Base-by-base conservation (phyloP, 1,139 yeast species). In the Arxiozyma slooffiae region DNA sequence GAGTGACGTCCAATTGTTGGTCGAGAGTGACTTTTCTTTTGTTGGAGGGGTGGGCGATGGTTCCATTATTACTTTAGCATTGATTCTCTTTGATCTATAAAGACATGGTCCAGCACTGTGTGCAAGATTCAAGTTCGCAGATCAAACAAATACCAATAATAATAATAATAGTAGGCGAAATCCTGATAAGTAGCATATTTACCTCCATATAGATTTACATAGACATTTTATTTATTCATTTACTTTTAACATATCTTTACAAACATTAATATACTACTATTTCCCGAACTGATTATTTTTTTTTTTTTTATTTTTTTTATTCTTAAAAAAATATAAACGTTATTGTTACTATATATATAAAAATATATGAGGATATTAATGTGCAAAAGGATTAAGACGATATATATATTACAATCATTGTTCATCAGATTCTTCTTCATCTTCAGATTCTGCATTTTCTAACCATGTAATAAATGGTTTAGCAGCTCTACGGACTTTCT, bases 391-490 rank as follows among this genome's bases (percentile, higher is more conserved):
- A 14, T 18, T n/a, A 34, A 20, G 22, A 37, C 20, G 26, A 26
- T 30, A 14, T 20, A 30, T 21, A 41, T 41, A 41, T 16, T 21
- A 26, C 21, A 18, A 41, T 47, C 52, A 55, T 48, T 57, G 55
- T 41, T 57, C 60, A 41, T 56, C 67, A 22, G 69, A 72, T 38
- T 68, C 72, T 30, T 30, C 44, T 50, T 74, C 77, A 43, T 73
- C 79, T 22, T 75, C 79, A 53, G 80, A 81, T 58, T 89, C 97
- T 53, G 98, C 97, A 69, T 85, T 92, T 66, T 88, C 83, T 59
- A 92, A 79, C 98, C 98, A 92, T 61, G 85, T 82, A 57, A 92
- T 74, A 72, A 92, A 92, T 41, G 97, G 96, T 72, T 88, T 89
- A 55, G 97, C 97, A 46, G 96, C 95, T 71, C 83, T 87, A 71